Evolutionary conservation across 345 rosid genomes (phyloP).

Genomic region (Fremontodendron californicum): DNA sequence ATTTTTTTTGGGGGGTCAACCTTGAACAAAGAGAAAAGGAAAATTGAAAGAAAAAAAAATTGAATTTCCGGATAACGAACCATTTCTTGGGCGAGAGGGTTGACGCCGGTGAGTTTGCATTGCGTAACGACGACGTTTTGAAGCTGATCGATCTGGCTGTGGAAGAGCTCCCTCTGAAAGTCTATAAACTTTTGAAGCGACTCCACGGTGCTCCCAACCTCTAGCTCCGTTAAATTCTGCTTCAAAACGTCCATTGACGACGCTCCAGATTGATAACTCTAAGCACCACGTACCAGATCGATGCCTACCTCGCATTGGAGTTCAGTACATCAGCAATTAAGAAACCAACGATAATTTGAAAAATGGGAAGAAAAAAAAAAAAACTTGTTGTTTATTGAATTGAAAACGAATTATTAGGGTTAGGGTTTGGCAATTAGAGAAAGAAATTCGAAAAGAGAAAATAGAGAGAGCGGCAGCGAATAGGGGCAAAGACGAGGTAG

Average conservation of each 20-base stretch:
- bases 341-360: neutral
- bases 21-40: neutral
- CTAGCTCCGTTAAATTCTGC: slow-evolving; percentile 38
- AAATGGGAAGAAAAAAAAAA: too few species aligned
- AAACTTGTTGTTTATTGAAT: neutral
- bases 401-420: slow-evolving; percentile 28
- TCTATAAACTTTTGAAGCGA: slow-evolving; percentile 56
- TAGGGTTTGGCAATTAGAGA: slow-evolving; percentile 30
- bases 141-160: slow-evolving; percentile 81
- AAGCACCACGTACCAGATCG: slow-evolving; percentile 25
- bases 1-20: neutral
- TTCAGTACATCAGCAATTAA: slow-evolving; percentile 3
- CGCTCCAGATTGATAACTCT: slow-evolving; percentile 19
- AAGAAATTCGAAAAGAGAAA: neutral
- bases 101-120: slow-evolving; percentile 94
- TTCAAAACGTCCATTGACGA: slow-evolving; percentile 50
- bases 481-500: slow-evolving; percentile 3
- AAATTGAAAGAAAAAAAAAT: too few species aligned
- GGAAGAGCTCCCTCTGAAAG: slow-evolving; percentile 72
- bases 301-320: slow-evolving; percentile 28
- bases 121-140: slow-evolving; percentile 73
- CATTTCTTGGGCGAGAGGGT: slow-evolving; percentile 98
- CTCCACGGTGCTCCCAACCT: slow-evolving; percentile 64
- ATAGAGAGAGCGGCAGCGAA: neutral
- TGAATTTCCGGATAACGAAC: slow-evolving; percentile 32